phyloP scores from a whole-genome alignment of 2,329 filamentous ascomycete genomes.

The Fusarium miscanthi region DNA sequence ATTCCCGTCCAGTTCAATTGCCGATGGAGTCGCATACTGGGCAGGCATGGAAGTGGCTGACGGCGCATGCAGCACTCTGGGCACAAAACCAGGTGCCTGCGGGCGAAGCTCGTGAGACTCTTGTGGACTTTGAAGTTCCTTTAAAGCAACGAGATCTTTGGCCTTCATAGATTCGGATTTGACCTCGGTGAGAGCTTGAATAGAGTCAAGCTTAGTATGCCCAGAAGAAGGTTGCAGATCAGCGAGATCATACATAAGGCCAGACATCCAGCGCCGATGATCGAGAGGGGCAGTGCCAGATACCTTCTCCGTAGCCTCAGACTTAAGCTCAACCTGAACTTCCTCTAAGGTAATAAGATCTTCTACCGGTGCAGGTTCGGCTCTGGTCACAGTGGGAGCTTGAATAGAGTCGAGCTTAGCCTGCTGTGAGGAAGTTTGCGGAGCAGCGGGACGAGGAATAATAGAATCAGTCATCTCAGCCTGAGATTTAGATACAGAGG shows the following conservation, averaged over 20 bases:
- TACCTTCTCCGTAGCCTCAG: not conserved
- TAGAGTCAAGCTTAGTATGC: not conserved
- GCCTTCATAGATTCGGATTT: not conserved
- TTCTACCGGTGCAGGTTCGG: not conserved
- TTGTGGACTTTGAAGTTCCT: conserved; percentile 27
- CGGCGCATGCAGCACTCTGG: not conserved
- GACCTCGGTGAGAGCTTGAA: not conserved
- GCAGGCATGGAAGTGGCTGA: not conserved
- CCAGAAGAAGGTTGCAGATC: not conserved
- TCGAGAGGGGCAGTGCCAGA: conserved; percentile 62
- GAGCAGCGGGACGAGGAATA: not conserved
- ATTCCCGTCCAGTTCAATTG: not conserved
- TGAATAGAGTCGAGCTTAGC: not conserved
- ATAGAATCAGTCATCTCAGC: not conserved
- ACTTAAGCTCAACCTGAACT: conserved; percentile 22
- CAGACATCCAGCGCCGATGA: conserved; percentile 52
- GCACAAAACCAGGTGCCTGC: conserved; percentile 30
- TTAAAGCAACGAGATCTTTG: not conserved
- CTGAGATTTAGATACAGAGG: not conserved
- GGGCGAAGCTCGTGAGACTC: conserved; percentile 28
- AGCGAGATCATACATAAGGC: conserved; percentile 26
- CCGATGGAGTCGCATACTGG: not conserved
- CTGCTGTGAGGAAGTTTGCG: not conserved
- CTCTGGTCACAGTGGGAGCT: not conserved
- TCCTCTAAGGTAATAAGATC: not conserved